phyloP scores from a whole-genome alignment of 2,329 filamentous ascomycete species.

The Paecilomyces sp. region DNA sequence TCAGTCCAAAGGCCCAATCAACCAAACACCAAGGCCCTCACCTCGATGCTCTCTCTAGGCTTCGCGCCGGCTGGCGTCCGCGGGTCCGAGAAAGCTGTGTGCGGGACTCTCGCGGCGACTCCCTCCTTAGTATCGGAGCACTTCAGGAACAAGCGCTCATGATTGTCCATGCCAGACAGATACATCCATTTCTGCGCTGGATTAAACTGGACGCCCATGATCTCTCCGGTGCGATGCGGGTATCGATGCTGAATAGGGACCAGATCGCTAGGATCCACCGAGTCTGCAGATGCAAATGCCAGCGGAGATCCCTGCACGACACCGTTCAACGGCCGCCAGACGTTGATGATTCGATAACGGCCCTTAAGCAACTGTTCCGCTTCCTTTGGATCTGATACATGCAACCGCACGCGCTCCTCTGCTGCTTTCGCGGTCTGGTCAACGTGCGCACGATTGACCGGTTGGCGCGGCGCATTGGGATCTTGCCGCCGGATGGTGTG shows the following conservation, averaged over 20 bases:
- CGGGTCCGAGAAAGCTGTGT: conserved; percentile 74
- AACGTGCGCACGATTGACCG: conserved; percentile 70
- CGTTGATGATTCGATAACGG: conserved; percentile 77
- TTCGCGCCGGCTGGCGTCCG: conserved; percentile 62
- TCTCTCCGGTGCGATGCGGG: conserved; percentile 63
- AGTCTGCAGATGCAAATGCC: conserved; percentile 50
- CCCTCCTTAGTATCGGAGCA: conserved; percentile 63
- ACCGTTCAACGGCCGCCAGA: conserved; percentile 66
- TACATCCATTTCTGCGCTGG: conserved; percentile 68
- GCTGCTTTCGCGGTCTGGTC: conserved; percentile 70
- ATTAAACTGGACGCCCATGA: conserved; percentile 59
- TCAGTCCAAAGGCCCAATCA: conserved; percentile 11
- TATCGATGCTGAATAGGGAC: conserved; percentile 70
- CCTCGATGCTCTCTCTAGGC: conserved; percentile 80
- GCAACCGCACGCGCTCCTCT: conserved; percentile 58
- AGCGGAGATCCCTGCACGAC: conserved; percentile 52
- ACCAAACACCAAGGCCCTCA: conserved; percentile 77
- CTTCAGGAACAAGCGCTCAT: conserved; percentile 68
- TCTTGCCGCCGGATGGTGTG: conserved; percentile 71
- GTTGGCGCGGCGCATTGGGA: conserved; percentile 54
- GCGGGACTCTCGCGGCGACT: conserved; percentile 48
- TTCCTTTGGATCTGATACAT: conserved; percentile 55
- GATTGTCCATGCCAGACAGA: conserved; percentile 67
- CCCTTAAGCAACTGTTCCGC: conserved; percentile 58
- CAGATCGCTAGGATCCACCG: conserved; percentile 55